Evolutionary conservation across 2,329 filamentous ascomycete species (phyloP).

Genomic region (Thermoascus crustaceus): DNA sequence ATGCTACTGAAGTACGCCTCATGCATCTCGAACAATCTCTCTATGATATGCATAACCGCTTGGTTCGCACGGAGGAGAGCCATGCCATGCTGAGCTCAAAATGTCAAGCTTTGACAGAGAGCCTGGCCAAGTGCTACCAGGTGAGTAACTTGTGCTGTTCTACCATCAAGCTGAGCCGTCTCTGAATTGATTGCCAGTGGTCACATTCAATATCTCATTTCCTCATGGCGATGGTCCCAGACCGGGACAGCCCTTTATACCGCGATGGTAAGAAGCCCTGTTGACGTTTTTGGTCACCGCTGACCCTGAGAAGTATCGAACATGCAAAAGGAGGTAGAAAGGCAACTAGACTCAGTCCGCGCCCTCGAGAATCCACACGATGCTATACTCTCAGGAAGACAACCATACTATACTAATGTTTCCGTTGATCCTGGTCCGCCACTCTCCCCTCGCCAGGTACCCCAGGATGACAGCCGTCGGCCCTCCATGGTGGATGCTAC

Average conservation of each 20-base stretch:
- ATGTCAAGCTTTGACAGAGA: constrained; percentile 74
- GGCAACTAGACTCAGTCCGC: constrained; percentile 52
- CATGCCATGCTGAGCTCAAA: constrained; percentile 70
- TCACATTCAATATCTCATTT: constrained; percentile 76
- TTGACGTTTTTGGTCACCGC: constrained; percentile 11
- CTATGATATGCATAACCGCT: constrained; percentile 67
- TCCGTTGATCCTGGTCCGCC: constrained; percentile 61
- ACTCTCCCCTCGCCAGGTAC: constrained; percentile 77
- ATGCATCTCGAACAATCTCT: constrained; percentile 69
- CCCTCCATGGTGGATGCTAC: constrained; percentile 58
- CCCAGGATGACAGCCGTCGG: constrained; percentile 74
- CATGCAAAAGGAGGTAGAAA: constrained; percentile 56
- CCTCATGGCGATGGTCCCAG: constrained; percentile 64
- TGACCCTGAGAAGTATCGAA: constrained; percentile 38
- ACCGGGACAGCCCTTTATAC: constrained; percentile 67
- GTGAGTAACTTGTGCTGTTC: constrained; percentile 32
- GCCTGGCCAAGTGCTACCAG: constrained; percentile 63
- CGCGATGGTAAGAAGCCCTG: constrained; percentile 61
- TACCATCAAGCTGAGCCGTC: constrained; percentile 3
- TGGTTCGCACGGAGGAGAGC: constrained; percentile 76
- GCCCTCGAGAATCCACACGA: constrained; percentile 57
- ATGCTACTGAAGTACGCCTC: constrained; percentile 68
- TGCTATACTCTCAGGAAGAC: constrained; percentile 53
- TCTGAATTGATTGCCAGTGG: constrained; percentile 46
- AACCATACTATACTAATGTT: constrained; percentile 55